These are phyloP conservation scores for Staphylotrichum longicolle DNA, from an alignment of 495 filamentous ascomycete genomes.

Conservation along the genomic window DNA sequence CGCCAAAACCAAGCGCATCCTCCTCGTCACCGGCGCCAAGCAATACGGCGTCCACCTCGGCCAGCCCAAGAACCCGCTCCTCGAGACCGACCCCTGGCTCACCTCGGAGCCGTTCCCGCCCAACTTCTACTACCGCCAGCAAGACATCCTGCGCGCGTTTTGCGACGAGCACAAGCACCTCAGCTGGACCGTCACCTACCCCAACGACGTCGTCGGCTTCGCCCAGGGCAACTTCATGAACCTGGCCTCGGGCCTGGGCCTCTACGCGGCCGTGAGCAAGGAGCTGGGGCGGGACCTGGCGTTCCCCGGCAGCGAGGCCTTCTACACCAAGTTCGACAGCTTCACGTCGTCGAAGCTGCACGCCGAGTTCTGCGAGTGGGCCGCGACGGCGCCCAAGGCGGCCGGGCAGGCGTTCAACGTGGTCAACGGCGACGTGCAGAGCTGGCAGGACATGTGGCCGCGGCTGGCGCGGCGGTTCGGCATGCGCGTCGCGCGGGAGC, in stretches of 20 bases:
- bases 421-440: slow-evolving; percentile 53
- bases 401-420: slow-evolving; percentile 58
- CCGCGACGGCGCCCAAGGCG: slow-evolving; percentile 40
- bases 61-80: slow-evolving; percentile 50
- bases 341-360: slow-evolving; percentile 53
- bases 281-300: slow-evolving; percentile 45
- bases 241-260: slow-evolving; percentile 46
- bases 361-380: slow-evolving; percentile 55
- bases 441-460: slow-evolving; percentile 58
- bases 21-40: slow-evolving; percentile 55
- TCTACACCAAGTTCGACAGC: slow-evolving; percentile 51
- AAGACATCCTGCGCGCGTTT: slow-evolving; percentile 41
- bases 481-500: slow-evolving; percentile 43
- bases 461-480: slow-evolving; percentile 47
- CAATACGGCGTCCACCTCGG: slow-evolving; percentile 59
- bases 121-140: slow-evolving; percentile 51
- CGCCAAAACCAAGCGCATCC: slow-evolving; percentile 47
- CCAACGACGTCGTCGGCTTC: slow-evolving; percentile 53
- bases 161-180: slow-evolving; percentile 36
- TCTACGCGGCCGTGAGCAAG: slow-evolving; percentile 52
- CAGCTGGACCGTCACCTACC: slow-evolving; percentile 51
- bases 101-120: slow-evolving; percentile 34
- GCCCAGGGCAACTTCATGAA: slow-evolving; percentile 58
- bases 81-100: slow-evolving; percentile 43
- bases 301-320: slow-evolving; percentile 49